A percentile compares a stretch with the other conserved stretches of the same genome.
Conservation (phyloP, 169 alveolate genomes). For the Amoebophrya sp. region DNA sequence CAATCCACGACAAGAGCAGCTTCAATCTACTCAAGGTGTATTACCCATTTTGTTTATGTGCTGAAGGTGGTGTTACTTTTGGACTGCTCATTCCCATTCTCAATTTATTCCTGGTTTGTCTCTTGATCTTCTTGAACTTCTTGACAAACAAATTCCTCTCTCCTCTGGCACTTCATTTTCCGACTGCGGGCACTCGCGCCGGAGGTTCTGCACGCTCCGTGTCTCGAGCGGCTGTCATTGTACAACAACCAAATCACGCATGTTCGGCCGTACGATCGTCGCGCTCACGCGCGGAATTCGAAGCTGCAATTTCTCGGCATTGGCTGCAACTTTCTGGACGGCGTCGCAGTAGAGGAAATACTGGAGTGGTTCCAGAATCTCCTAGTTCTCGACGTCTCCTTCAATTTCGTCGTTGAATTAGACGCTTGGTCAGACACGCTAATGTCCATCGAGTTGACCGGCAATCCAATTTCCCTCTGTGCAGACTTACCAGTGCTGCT, state of each 20-base stretch:
- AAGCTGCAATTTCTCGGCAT: not conserved
- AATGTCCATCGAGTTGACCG: not conserved
- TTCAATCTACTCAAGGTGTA: no score
- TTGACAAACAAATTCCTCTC: no score
- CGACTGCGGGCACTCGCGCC: no score
- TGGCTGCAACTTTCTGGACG: slow-evolving; percentile 1
- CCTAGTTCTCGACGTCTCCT: not conserved
- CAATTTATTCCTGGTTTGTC: no score
- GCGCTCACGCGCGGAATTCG: not conserved
- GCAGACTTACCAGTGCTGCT: not conserved
- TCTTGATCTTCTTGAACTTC: no score
- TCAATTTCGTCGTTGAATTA: not conserved
- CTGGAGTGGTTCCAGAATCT: not conserved
- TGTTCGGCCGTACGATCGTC: not conserved
- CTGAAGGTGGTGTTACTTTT: no score
- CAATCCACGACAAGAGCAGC: no score
- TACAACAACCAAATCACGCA: not conserved
- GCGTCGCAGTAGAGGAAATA: not conserved
- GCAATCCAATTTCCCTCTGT: not conserved
- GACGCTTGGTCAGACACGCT: not conserved
- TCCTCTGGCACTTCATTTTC: no score
- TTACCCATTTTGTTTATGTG: no score
- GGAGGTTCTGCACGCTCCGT: not conserved
- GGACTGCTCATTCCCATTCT: no score
- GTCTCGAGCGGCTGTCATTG: not conserved